Conservation (phyloP, 192 early-diverging fungal genomes). For the Dimargaris cristalligena region DNA sequence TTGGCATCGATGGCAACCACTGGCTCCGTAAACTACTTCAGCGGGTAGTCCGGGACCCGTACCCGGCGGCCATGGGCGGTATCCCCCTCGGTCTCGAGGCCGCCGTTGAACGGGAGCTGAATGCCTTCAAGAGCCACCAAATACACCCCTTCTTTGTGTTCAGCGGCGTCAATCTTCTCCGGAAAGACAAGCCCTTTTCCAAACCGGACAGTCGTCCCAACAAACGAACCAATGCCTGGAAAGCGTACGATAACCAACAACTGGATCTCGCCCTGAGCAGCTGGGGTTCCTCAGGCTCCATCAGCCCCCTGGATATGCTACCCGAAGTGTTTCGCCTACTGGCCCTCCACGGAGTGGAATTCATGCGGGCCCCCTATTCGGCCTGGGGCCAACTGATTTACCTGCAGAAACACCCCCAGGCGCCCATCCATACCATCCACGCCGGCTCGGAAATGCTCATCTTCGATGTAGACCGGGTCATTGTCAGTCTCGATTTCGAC, state of each 20-base stretch:
- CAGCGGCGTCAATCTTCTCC: slow-evolving; percentile 45
- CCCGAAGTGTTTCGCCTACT: slow-evolving; percentile 53
- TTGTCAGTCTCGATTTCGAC: slow-evolving; percentile 43
- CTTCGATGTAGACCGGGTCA: slow-evolving; percentile 58
- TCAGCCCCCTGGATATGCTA: slow-evolving; percentile 43
- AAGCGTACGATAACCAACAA: slow-evolving; percentile 40
- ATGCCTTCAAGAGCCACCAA: slow-evolving; percentile 38
- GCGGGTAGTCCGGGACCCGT: slow-evolving; percentile 32
- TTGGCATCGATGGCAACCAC: slow-evolving; percentile 66
- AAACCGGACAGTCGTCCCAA: slow-evolving; percentile 42
- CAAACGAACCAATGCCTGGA: slow-evolving; percentile 50
- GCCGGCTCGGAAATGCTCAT: slow-evolving; percentile 55
- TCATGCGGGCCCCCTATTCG: slow-evolving; percentile 63
- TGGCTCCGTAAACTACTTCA: slow-evolving; percentile 55
- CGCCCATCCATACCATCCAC: slow-evolving; percentile 52
- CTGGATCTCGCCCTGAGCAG: slow-evolving; percentile 34
- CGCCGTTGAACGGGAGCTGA: slow-evolving; percentile 47
- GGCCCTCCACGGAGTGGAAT: slow-evolving; percentile 43
- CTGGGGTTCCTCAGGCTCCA: slow-evolving; percentile 33
- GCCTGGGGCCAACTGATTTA: slow-evolving; percentile 66
- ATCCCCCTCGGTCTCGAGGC: slow-evolving; percentile 36
- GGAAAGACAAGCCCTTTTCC: slow-evolving; percentile 50
- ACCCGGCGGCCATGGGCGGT: slow-evolving; percentile 45
- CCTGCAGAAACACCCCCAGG: slow-evolving; percentile 45
- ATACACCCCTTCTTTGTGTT: slow-evolving; percentile 71